Percentiles rank a stretch among this genome's conserved stretches.
phyloP scores from a whole-genome alignment of 1,284 basidiomycete genomes.

The Hortiboletus rubellus region DNA sequence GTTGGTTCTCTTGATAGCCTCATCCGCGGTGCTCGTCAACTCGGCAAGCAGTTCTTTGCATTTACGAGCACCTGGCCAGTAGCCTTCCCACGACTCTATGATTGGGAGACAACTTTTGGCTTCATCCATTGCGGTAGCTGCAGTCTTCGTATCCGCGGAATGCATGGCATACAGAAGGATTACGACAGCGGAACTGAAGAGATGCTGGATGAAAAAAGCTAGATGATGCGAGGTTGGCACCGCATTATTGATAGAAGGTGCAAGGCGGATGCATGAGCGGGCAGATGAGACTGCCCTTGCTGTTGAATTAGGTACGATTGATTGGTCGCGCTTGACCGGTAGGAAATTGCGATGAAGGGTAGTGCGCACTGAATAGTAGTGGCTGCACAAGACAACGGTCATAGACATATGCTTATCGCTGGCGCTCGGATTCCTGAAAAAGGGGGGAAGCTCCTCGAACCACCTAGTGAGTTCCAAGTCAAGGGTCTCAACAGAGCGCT shows the following conservation, averaged over 20 bases:
- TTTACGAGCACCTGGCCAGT: slow-evolving; percentile 87
- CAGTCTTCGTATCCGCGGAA: slow-evolving; percentile 65
- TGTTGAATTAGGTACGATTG: slow-evolving; percentile 63
- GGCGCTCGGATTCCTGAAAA: slow-evolving; percentile 69
- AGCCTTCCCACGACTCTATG: slow-evolving; percentile 79
- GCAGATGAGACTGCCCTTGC: slow-evolving; percentile 78
- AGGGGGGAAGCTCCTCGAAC: slow-evolving; percentile 73
- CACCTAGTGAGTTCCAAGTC: slow-evolving; percentile 77
- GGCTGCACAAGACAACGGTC: slow-evolving; percentile 85
- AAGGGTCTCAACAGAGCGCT: slow-evolving; percentile 72
- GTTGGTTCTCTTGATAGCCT: slow-evolving; percentile 53
- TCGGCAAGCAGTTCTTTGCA: slow-evolving; percentile 78
- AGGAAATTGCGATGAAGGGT: slow-evolving; percentile 89
- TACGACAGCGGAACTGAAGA: slow-evolving; percentile 89
- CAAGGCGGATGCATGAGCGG: slow-evolving; percentile 79
- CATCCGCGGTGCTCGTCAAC: slow-evolving; percentile 63
- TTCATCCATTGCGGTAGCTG: slow-evolving; percentile 77
- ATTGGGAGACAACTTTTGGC: slow-evolving; percentile 72
- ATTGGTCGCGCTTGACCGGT: slow-evolving; percentile 68
- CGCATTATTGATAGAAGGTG: slow-evolving; percentile 80
- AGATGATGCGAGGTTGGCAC: slow-evolving; percentile 87
- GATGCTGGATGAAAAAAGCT: slow-evolving; percentile 88
- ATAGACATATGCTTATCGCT: slow-evolving; percentile 81
- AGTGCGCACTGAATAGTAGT: slow-evolving; percentile 86
- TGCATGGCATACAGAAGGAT: slow-evolving; percentile 87